Percentiles rank a stretch among this genome's conserved stretches.
These are phyloP conservation scores for Xylariaceae sp. DNA, from an alignment of 2,329 filamentous ascomycete genomes.

Conservation along the genomic window DNA sequence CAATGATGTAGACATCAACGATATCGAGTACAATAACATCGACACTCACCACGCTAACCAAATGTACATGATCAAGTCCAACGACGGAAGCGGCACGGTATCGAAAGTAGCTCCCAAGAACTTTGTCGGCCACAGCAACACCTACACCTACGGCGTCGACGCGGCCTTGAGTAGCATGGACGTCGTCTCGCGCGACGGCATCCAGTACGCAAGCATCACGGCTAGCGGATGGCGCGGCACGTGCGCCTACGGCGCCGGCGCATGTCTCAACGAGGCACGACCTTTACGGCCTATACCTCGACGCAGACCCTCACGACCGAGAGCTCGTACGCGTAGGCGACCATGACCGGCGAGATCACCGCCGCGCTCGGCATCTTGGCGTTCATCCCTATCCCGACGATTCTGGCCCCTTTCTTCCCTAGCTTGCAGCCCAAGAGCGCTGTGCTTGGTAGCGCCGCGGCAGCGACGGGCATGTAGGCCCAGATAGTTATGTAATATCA, in stretches of 20 bases:
- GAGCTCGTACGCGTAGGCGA: constrained; percentile 21
- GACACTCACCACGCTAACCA: constrained; percentile 64
- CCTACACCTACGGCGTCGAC: constrained; percentile 60
- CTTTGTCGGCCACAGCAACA: constrained; percentile 63
- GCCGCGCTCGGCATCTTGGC: constrained; percentile 20
- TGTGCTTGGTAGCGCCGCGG: constrained; percentile 9
- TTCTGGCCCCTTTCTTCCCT: constrained; percentile 14
- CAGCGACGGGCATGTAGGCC: not conserved
- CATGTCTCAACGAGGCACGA: constrained; percentile 17
- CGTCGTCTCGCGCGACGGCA: constrained; percentile 49
- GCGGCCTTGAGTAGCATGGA: constrained; percentile 53
- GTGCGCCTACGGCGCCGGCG: constrained; percentile 33
- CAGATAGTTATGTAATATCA: too few species aligned
- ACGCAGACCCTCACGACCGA: constrained; percentile 21
- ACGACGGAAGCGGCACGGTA: constrained; percentile 58
- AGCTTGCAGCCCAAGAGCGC: constrained; percentile 12
- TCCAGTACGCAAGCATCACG: constrained; percentile 55
- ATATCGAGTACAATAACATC: constrained; percentile 58
- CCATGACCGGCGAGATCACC: constrained; percentile 26
- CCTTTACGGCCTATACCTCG: constrained; percentile 17
- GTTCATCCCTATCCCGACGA: constrained; percentile 27
- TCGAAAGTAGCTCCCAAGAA: constrained; percentile 56
- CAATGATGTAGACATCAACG: constrained; percentile 45
- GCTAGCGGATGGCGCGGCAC: constrained; percentile 61
- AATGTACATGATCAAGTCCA: constrained; percentile 66